These are phyloP conservation scores for Fusarium chlamydosporum DNA, from an alignment of 2,329 filamentous ascomycete genomes.

Conservation along the genomic window DNA sequence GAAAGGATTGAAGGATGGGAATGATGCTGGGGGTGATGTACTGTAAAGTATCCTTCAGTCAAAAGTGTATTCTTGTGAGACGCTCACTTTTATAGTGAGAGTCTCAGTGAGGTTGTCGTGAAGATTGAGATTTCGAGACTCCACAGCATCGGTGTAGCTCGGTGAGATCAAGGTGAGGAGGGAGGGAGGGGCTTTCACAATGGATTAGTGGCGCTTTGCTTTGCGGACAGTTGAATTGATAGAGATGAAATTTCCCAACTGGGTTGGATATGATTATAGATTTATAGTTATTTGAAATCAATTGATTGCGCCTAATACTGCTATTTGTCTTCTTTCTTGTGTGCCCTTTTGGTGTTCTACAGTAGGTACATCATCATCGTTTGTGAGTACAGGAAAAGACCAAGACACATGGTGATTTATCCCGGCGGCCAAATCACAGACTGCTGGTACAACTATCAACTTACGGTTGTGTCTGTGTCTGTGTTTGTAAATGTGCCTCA, in stretches of 20 bases:
- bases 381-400: neutral
- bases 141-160: slow-evolving; percentile 41
- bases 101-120: slow-evolving; percentile 27
- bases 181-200: neutral
- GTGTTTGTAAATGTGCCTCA: neutral
- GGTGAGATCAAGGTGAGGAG: slow-evolving; percentile 31
- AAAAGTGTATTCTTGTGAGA: slow-evolving; percentile 4
- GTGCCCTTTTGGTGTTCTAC: neutral
- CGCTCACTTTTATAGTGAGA: slow-evolving; percentile 16
- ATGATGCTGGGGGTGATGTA: no score
- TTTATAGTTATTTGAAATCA: neutral
- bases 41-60: neutral
- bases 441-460: slow-evolving; percentile 19
- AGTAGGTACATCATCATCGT: neutral
- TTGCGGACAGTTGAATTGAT: slow-evolving; percentile 2
- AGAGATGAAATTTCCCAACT: slow-evolving; percentile 12
- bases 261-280: neutral
- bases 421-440: neutral
- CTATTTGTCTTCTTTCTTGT: neutral
- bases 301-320: neutral
- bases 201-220: slow-evolving; percentile 23
- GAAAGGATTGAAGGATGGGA: neutral
- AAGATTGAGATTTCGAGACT: slow-evolving; percentile 43
- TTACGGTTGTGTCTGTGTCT: slow-evolving; percentile 28
- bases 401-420: slow-evolving; percentile 15